A percentile compares a stretch with the other conserved stretches of the same genome.
Evolutionary conservation across 306 rosid genomes (phyloP).

Genomic region (Trifolium subterraneum): DNA sequence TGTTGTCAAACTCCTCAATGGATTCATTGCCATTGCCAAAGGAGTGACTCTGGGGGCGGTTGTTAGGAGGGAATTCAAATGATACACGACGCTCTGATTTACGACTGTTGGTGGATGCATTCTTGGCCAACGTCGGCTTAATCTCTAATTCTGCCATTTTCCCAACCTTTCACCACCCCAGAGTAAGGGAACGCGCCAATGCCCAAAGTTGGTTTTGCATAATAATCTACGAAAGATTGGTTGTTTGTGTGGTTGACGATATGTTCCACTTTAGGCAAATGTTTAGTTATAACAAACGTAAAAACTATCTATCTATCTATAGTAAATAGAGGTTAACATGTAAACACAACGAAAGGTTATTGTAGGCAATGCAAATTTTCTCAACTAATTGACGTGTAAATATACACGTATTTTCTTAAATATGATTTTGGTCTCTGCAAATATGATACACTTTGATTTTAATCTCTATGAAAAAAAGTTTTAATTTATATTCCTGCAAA

Average conservation of each 20-base stretch:
- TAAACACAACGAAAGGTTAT: background rate
- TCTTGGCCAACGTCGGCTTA: background rate
- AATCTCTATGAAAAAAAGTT: no score
- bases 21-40: no score
- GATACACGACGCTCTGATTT: conserved; percentile 32
- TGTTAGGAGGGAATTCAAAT: conserved; percentile 27
- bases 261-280: background rate
- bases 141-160: conserved; percentile 37
- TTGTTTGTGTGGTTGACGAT: conserved; percentile 12
- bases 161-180: conserved; percentile 37
- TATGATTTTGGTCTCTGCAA: no score
- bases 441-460: no score
- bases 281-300: conserved; percentile 16
- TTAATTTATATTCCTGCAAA: no score
- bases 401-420: no score
- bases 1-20: conserved; percentile 1
- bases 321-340: conserved; percentile 40
- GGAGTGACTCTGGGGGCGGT: background rate
- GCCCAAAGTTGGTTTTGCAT: conserved; percentile 22
- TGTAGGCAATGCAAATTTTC: background rate
- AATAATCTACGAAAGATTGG: background rate
- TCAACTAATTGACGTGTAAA: no score
- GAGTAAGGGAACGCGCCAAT: background rate
- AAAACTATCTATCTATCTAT: conserved; percentile 30
- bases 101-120: conserved; percentile 1